Evolutionary conservation across 2,329 filamentous ascomycete species (phyloP), one percentile per base, ranked within the genome.

Genomic region (Fusarium aywerte): DNA sequence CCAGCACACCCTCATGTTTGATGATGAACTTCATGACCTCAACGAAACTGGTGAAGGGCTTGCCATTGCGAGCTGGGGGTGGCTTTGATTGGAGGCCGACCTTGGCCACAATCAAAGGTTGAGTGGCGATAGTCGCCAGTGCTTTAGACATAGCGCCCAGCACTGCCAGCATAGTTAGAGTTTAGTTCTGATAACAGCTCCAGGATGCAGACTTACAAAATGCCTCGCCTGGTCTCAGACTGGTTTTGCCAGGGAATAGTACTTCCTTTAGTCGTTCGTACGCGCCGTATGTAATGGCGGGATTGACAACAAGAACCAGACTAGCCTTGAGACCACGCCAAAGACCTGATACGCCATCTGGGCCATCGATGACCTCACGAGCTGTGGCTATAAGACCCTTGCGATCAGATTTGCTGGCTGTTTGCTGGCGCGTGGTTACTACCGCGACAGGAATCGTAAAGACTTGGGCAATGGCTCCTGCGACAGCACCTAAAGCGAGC

Each of bases 391-490:
- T 73, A 65, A 99, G 84, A 18, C 93, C 92, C 79, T 96, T 97
- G 76, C 91, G 89, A 70, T 98, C 92, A 23, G 81, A 84, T 79
- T 93, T 96, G 56, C 85, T 87, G 76, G 97, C 93, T 20, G 96
- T 99, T 79, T 99, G 96, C 79, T 99, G 96, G 52, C 96, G 87
- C 27, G 96, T 98, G 9, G 96, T 99, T 49, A 99, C 89, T 16
- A 99, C 96, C 3, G 96, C 91, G 15, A 99, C 92, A 1, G 96
- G 96, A 57, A 99, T 98, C 12, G 96, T 99, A 80, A 97, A 98
- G 25, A 97, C 80, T 80, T 99, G 96, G 21, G 96, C 96, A 51
- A 98, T 79, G 16, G 96, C 96, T 53, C 96, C 96, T 2, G 96
- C 92, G 36, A 93, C 81, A 12, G 96, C 96, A 43, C 96, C 96